A percentile compares a stretch with the other conserved stretches of the same genome.
Conservation (phyloP, 2,329 filamentous ascomycete genomes). For the Fusarium sp. region DNA sequence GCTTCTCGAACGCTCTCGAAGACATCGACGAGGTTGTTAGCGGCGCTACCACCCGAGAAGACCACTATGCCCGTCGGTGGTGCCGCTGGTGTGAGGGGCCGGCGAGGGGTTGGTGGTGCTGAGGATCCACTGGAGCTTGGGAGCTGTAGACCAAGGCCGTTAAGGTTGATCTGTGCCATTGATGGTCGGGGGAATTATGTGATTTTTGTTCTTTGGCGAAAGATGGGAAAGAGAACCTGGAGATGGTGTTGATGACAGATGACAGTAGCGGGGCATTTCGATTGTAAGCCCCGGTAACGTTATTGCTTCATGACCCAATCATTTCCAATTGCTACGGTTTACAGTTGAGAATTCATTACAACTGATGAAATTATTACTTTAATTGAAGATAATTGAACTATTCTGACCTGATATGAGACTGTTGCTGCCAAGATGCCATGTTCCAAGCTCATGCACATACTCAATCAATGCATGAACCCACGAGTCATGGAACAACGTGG, state of each 20-base stretch:
- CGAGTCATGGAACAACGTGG: not conserved
- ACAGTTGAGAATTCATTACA: not conserved
- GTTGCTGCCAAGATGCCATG: not conserved
- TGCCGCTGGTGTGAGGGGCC: conserved; percentile 24
- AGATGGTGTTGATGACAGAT: conserved; percentile 25
- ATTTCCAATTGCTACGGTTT: not conserved
- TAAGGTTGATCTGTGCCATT: conserved; percentile 37
- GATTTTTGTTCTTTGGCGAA: not conserved
- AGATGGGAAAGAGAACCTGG: not conserved
- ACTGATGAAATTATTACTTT: not conserved
- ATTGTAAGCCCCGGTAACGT: conserved; percentile 10
- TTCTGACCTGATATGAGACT: not conserved
- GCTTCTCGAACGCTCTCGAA: conserved; percentile 76
- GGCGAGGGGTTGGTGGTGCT: conserved; percentile 27
- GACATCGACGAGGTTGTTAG: conserved; percentile 92
- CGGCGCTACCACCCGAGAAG: conserved; percentile 93
- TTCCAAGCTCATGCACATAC: not conserved
- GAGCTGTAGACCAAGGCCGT: conserved; percentile 41
- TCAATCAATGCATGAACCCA: conserved; percentile 1
- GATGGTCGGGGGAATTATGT: conserved; percentile 26
- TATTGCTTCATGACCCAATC: not conserved
- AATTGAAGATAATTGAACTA: too few species aligned
- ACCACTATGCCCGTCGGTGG: conserved; percentile 71
- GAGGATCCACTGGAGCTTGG: conserved; percentile 39
- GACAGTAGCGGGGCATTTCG: conserved; percentile 11